Evolutionary conservation across 768 basidiomycete genomes (phyloP).

Genomic region (Mycena chlorophos): DNA sequence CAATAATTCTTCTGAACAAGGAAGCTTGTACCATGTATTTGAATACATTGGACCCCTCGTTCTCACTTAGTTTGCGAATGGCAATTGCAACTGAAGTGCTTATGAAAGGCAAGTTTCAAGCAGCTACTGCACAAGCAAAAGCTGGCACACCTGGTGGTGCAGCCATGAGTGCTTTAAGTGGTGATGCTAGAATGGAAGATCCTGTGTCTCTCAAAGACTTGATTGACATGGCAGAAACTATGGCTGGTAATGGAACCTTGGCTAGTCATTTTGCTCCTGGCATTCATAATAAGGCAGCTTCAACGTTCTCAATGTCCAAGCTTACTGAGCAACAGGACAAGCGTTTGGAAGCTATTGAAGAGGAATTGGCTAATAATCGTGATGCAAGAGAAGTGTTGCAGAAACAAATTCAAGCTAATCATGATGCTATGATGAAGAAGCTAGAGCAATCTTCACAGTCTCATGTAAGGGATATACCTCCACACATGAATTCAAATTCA

Average conservation of each 20-base stretch:
- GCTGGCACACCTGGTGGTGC: background rate
- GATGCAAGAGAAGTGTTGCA: too few species aligned
- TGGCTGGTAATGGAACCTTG: background rate
- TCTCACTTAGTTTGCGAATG: background rate
- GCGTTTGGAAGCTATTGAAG: too few species aligned
- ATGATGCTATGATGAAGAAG: too few species aligned
- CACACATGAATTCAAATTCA: background rate
- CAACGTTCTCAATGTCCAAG: too few species aligned
- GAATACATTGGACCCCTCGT: background rate
- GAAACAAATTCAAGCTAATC: too few species aligned
- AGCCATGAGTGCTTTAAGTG: too few species aligned
- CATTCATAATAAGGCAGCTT: background rate
- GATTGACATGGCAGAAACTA: constrained; percentile 7
- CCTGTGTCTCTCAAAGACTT: constrained; percentile 5
- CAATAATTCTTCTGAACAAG: background rate
- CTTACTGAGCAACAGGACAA: too few species aligned
- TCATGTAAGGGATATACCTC: background rate
- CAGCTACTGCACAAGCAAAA: background rate
- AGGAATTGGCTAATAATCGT: too few species aligned
- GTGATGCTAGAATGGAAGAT: constrained; percentile 3
- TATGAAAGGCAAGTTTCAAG: background rate
- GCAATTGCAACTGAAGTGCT: background rate
- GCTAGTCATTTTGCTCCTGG: background rate
- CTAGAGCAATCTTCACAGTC: too few species aligned
- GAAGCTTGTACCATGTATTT: background rate